Conservation (phyloP, 768 basidiomycete genomes). For the Lactarius sanguifluus region DNA sequence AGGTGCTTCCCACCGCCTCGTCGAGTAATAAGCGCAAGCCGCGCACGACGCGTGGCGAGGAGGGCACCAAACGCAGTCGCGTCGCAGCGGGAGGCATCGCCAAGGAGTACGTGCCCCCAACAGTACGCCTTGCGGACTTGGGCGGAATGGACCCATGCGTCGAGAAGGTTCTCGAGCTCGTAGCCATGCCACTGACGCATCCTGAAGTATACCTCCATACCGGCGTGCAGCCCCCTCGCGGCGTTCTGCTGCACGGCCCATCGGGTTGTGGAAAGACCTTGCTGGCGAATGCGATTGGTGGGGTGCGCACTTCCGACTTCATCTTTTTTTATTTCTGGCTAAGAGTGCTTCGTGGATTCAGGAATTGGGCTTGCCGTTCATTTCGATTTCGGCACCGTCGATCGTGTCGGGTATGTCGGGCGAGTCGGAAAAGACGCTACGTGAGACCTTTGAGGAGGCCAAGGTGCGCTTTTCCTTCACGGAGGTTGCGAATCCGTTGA, state of each 20-base stretch:
- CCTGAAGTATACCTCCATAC: conserved; percentile 95
- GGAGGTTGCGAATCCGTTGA: background rate
- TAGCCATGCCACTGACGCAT: conserved; percentile 91
- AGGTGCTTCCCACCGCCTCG: conserved; percentile 30
- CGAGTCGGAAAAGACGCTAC: conserved; percentile 93
- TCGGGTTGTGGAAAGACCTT: conserved; percentile 97
- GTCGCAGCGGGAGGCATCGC: conserved; percentile 38
- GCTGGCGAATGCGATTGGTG: conserved; percentile 92
- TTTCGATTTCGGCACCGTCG: conserved; percentile 91
- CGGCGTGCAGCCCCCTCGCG: conserved; percentile 88
- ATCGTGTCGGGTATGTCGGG: conserved; percentile 99
- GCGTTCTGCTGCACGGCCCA: conserved; percentile 91
- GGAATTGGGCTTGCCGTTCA: conserved; percentile 93
- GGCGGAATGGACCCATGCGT: conserved; percentile 86
- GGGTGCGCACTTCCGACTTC: conserved; percentile 52
- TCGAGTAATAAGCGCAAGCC: conserved; percentile 68
- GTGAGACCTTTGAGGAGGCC: conserved; percentile 97
- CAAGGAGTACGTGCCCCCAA: conserved; percentile 73
- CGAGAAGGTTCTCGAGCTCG: conserved; percentile 94
- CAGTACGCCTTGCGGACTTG: conserved; percentile 75
- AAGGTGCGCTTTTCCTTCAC: conserved; percentile 52
- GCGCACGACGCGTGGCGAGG: conserved; percentile 54
- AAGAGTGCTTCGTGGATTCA: conserved; percentile 35
- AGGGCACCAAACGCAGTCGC: conserved; percentile 56
- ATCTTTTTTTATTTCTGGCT: background rate